Base-by-base conservation (phyloP, 1,139 yeast species). In the Pichia kudriavzevii region DNA sequence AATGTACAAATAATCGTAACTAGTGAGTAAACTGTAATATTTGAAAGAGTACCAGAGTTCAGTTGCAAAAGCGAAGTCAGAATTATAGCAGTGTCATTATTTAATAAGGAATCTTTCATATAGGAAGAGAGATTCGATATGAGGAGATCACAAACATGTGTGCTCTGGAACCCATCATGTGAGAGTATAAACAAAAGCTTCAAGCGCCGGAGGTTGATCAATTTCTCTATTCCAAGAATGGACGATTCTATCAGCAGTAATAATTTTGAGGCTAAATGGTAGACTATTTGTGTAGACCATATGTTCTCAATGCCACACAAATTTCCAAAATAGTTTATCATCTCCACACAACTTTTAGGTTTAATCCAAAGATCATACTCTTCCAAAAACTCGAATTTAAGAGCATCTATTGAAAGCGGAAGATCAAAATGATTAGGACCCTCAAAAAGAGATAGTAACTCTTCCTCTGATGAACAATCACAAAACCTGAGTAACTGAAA, bases 221-320 rank as follows among this genome's bases (percentile, higher is more conserved):
- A 17, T 30, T 45, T 56, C 22, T 60, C 61, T 2, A 56, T 52
- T 4, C 32, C 21, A n/a, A 56, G 41, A 1, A 48, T 28, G 0
- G 63, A 41, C 0, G 42, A 26, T 1, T 54, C 48, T 3, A 69
- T 37, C 8, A 48, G 40, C 2, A 56, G 35, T 1, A 67, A 44
- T 3, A 67, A 27, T 14, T 64, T 55, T 14, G 68, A 55, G 1
- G 60, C 28, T 5, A 72, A 32, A 46, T 72, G 72, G 39, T 63
- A 64, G 3, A 64, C 46, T 6, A 47, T 48, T 7, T 52, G 45
- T 1, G 55, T 39, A 4, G 49, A 38, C 80, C 79, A 75, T 38
- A 64, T 43, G 2, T 42, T 40, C 2, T 26, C 21, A 3, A 52
- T 16, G 4, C 29, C 26, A 31, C 30, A 41, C 4, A 25, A 32